A percentile compares a stretch with the other conserved stretches of the same genome.
Conservation (phyloP, 345 rosid genomes). For the Dimocarpus longan region DNA sequence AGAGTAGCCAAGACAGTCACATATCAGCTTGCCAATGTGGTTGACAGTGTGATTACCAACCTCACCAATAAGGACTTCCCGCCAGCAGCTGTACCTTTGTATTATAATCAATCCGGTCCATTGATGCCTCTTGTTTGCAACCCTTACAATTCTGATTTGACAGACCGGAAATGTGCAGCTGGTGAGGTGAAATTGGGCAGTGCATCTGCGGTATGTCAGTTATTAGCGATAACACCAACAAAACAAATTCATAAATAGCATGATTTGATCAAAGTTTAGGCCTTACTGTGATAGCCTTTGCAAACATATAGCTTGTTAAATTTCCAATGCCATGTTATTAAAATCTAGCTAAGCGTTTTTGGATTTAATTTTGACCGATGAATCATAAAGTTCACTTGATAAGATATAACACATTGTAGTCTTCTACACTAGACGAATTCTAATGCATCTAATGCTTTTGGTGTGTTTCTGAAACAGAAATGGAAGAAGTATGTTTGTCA, state of each 20-base stretch:
- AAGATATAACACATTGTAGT: not conserved
- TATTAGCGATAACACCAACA: not conserved
- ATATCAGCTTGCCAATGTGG: constrained; percentile 53
- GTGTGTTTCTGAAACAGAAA: constrained; percentile 42
- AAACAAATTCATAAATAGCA: not conserved
- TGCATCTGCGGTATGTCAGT: constrained; percentile 60
- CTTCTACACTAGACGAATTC: no score
- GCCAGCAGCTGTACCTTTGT: constrained; percentile 37
- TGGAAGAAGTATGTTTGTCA: constrained; percentile 67
- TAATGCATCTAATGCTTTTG: no score
- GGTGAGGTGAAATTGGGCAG: constrained; percentile 68
- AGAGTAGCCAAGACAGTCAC: constrained; percentile 57
- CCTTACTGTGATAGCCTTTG: not conserved
- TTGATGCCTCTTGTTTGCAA: constrained; percentile 75
- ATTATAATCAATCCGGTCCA: constrained; percentile 90
- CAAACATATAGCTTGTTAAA: not conserved
- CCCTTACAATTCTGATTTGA: constrained; percentile 71
- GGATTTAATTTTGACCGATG: no score
- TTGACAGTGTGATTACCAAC: constrained; percentile 51
- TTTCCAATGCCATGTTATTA: no score
- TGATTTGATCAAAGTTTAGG: not conserved
- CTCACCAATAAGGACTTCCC: constrained; percentile 61
- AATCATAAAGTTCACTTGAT: no score
- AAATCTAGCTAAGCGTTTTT: no score
- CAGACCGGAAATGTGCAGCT: constrained; percentile 53